phyloP scores from a whole-genome alignment of 495 filamentous ascomycete species.

The Tuber magnatum region DNA sequence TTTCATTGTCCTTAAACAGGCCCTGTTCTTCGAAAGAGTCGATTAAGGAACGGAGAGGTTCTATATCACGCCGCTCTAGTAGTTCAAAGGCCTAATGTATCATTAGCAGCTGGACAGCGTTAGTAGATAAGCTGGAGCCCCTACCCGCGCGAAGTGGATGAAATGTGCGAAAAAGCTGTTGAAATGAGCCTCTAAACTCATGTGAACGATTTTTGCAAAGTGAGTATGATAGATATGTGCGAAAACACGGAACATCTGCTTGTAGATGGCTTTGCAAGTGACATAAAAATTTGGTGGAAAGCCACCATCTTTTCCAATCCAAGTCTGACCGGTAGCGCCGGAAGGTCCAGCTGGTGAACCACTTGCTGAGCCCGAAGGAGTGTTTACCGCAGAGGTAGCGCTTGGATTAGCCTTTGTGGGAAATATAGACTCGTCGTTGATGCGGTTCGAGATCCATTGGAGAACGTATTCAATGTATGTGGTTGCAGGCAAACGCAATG shows the following conservation, averaged over 20 bases:
- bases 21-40: conserved; percentile 51
- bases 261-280: conserved; percentile 67
- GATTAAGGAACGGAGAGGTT: conserved; percentile 68
- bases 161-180: conserved; percentile 76
- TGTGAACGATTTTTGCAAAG: conserved; percentile 59
- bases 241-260: conserved; percentile 76
- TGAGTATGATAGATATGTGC: conserved; percentile 64
- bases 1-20: conserved; percentile 38
- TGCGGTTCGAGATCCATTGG: conserved; percentile 68
- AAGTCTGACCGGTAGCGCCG: conserved; percentile 46
- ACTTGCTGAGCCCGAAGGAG: conserved; percentile 42
- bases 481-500: conserved; percentile 53
- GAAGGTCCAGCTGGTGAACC: conserved; percentile 18
- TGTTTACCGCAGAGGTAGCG: conserved; percentile 45
- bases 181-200: conserved; percentile 59
- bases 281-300: conserved; percentile 67
- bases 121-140: not conserved
- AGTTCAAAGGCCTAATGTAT: conserved; percentile 56
- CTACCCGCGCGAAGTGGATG: conserved; percentile 54
- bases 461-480: conserved; percentile 69
- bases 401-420: conserved; percentile 53
- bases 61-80: conserved; percentile 61
- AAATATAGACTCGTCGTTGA: conserved; percentile 63
- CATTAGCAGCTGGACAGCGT: not conserved
- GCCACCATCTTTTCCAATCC: conserved; percentile 67